Evolutionary conservation across 306 rosid genomes (phyloP).

Genomic region (Clitoria ternatea): DNA sequence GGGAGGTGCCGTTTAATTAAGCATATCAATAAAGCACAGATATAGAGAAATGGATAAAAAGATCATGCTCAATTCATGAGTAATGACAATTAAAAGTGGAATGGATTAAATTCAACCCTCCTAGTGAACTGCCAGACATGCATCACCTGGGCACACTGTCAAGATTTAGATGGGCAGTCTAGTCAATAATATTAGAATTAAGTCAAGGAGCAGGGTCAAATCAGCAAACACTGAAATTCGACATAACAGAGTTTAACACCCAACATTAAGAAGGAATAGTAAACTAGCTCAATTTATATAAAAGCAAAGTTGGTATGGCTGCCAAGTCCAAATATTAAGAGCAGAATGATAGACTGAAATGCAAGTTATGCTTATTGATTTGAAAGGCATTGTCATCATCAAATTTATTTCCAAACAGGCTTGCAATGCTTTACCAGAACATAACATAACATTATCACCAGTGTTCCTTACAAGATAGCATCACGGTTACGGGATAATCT

Average conservation of each 20-base stretch:
- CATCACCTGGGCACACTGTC: background rate
- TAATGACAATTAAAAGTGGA: background rate
- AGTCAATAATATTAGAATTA: background rate
- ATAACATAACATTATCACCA: too few relatives aligned
- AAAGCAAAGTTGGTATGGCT: background rate
- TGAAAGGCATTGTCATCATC: background rate
- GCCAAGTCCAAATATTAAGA: background rate
- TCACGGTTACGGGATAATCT: constrained; percentile 65
- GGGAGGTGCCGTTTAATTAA: background rate
- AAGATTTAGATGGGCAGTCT: background rate
- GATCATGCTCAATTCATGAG: background rate
- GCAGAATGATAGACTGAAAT: background rate
- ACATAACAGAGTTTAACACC: background rate
- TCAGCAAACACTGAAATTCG: background rate
- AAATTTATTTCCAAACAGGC: constrained; percentile 5
- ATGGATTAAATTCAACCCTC: constrained; percentile 18
- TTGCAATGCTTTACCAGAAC: background rate
- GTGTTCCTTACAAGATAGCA: constrained; percentile 77
- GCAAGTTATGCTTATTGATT: background rate
- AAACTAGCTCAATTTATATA: background rate
- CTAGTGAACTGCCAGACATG: background rate
- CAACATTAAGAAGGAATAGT: background rate
- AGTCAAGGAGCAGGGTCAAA: constrained; percentile 5
- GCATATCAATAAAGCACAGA: background rate
- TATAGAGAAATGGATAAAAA: background rate